phyloP scores from a whole-genome alignment of 176 grass and related monocot genomes.

The Coix lacrymajobi region DNA sequence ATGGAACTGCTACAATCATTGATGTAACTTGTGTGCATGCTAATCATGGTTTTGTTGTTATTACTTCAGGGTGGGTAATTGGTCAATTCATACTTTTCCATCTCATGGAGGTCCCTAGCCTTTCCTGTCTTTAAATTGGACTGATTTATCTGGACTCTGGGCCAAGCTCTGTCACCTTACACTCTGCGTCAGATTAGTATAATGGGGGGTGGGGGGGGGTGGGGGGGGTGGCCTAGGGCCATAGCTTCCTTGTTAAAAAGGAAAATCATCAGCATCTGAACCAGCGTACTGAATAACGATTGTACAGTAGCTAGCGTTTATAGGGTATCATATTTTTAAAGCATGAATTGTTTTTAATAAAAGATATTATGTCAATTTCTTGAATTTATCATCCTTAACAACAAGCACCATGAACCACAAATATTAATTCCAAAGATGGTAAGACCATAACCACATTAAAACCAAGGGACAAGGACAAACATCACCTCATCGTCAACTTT shows the following conservation, averaged over 20 bases:
- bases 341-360: neutral
- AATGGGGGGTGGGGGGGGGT: too few species aligned
- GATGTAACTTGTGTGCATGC: neutral
- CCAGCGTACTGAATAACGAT: neutral
- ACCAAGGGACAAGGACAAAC: neutral
- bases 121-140: neutral
- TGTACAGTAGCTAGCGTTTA: neutral
- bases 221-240: neutral
- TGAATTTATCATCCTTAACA: neutral
- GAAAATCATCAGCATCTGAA: neutral
- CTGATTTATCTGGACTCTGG: neutral
- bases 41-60: neutral
- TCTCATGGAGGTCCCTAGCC: neutral
- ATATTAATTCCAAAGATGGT: neutral
- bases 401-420: neutral
- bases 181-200: neutral
- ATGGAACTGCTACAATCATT: neutral
- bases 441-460: neutral
- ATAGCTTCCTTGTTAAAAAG: neutral
- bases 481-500: slow-evolving; percentile 54
- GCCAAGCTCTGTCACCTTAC: neutral
- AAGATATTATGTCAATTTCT: neutral
- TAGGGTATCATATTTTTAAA: neutral
- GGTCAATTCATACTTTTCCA: neutral
- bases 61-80: neutral